A percentile compares a stretch with the other conserved stretches of the same genome.
Evolutionary conservation across 2,329 filamentous ascomycete genomes (phyloP).

Genomic region (Coniochaeta pulveracea): DNA sequence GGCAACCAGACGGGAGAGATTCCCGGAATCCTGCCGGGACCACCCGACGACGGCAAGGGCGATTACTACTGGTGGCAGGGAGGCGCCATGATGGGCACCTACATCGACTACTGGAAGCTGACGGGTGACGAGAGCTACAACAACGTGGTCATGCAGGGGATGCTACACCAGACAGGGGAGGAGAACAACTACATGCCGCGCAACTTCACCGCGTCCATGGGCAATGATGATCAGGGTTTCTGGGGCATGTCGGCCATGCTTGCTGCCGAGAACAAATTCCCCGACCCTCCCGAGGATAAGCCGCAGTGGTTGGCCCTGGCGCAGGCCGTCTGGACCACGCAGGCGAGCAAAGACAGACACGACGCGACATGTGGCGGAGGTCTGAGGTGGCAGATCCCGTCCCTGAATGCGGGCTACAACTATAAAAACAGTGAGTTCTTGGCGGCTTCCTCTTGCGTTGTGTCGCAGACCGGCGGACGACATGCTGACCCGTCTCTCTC

Average conservation of each 20-base stretch:
- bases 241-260: constrained; percentile 60
- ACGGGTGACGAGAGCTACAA: constrained; percentile 51
- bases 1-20: constrained; percentile 31
- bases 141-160: constrained; percentile 33
- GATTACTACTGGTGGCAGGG: constrained; percentile 59
- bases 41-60: constrained; percentile 30
- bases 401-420: constrained; percentile 62
- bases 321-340: constrained; percentile 58
- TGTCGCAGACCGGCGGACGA: background rate
- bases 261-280: constrained; percentile 54
- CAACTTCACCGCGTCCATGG: constrained; percentile 38
- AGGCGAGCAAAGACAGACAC: constrained; percentile 50
- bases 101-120: constrained; percentile 54
- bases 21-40: constrained; percentile 35
- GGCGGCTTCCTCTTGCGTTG: background rate
- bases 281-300: constrained; percentile 40
- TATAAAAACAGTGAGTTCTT: constrained; percentile 58
- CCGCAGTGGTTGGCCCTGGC: constrained; percentile 54
- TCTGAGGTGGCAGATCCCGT: constrained; percentile 67
- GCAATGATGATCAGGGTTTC: constrained; percentile 62
- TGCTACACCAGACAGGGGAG: constrained; percentile 41
- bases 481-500: too few relatives aligned
- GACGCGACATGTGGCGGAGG: constrained; percentile 54
- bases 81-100: constrained; percentile 47
- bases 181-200: constrained; percentile 43